These are phyloP conservation scores for Penicillium manginii DNA, from an alignment of 495 filamentous ascomycete species.

Conservation along the genomic window DNA sequence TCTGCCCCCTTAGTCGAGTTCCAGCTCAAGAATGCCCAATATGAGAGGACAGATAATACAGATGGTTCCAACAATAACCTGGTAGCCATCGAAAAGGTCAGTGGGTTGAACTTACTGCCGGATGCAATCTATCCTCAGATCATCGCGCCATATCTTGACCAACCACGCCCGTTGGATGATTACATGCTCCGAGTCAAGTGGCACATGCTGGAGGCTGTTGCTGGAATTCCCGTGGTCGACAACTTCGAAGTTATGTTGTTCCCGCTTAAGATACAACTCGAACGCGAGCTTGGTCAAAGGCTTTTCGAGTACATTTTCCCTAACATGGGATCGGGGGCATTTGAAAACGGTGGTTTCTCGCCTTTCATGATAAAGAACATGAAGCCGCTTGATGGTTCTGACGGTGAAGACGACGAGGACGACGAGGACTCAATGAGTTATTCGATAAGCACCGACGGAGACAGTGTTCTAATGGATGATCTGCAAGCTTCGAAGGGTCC, in stretches of 20 bases:
- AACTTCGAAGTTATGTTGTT: conserved; percentile 95
- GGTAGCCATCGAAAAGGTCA: conserved; percentile 80
- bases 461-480: conserved; percentile 41
- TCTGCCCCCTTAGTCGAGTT: conserved; percentile 92
- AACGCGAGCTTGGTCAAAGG: conserved; percentile 89
- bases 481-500: conserved; percentile 51
- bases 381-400: conserved; percentile 57
- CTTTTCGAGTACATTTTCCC: conserved; percentile 99
- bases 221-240: conserved; percentile 95
- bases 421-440: conserved; percentile 34
- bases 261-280: conserved; percentile 91
- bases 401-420: conserved; percentile 57
- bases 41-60: conserved; percentile 91
- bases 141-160: conserved; percentile 83
- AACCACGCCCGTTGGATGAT: conserved; percentile 57
- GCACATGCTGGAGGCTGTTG: conserved; percentile 98
- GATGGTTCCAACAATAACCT: conserved; percentile 95
- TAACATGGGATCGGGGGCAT: conserved; percentile 62
- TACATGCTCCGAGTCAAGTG: conserved; percentile 93
- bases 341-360: conserved; percentile 69
- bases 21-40: conserved; percentile 84
- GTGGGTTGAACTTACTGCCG: conserved; percentile 84
- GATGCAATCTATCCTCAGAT: conserved; percentile 95
- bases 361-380: conserved; percentile 85
- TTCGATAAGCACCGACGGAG: conserved; percentile 31